Evolutionary conservation across 1,284 basidiomycete species (phyloP).

Genomic region (Leccinum pallidistipes): DNA sequence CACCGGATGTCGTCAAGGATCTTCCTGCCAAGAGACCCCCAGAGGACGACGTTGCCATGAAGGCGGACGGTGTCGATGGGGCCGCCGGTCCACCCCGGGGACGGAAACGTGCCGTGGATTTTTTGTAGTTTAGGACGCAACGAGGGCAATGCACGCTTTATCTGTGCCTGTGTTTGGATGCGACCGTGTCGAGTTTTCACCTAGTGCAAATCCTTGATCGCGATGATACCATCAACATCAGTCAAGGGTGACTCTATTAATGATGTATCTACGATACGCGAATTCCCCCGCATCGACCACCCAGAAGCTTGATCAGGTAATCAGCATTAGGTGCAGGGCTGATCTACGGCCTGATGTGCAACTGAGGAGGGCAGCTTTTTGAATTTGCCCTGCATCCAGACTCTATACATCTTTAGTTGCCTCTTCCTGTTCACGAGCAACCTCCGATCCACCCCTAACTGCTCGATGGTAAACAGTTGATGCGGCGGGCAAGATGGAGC

Average conservation of each 20-base stretch:
- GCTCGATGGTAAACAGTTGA: slow-evolving; percentile 68
- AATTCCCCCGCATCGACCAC: not conserved
- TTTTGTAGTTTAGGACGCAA: slow-evolving; percentile 30
- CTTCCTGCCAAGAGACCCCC: slow-evolving; percentile 10
- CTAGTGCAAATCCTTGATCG: not conserved
- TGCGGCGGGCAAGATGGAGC: slow-evolving; percentile 33
- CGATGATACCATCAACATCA: not conserved
- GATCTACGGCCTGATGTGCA: not conserved
- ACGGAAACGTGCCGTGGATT: slow-evolving; percentile 67
- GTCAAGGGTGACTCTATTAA: not conserved
- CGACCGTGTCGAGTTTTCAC: not conserved
- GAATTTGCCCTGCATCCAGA: slow-evolving; percentile 93
- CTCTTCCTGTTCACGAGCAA: slow-evolving; percentile 90
- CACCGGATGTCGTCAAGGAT: slow-evolving; percentile 23
- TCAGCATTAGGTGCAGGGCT: not conserved
- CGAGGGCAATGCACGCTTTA: not conserved
- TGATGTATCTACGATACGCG: not conserved
- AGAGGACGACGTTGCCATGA: slow-evolving; percentile 3
- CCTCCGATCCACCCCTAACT: slow-evolving; percentile 87
- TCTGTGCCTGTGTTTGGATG: not conserved
- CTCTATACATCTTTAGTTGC: slow-evolving; percentile 93
- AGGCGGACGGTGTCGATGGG: slow-evolving; percentile 12
- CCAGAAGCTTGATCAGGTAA: not conserved
- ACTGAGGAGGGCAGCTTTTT: slow-evolving; percentile 10
- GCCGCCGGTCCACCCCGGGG: slow-evolving; percentile 36